Percentiles rank a stretch among this genome's conserved stretches.
Conservation (phyloP, 371 early-diverging fungal species). For the Fennellomyces sp. region DNA sequence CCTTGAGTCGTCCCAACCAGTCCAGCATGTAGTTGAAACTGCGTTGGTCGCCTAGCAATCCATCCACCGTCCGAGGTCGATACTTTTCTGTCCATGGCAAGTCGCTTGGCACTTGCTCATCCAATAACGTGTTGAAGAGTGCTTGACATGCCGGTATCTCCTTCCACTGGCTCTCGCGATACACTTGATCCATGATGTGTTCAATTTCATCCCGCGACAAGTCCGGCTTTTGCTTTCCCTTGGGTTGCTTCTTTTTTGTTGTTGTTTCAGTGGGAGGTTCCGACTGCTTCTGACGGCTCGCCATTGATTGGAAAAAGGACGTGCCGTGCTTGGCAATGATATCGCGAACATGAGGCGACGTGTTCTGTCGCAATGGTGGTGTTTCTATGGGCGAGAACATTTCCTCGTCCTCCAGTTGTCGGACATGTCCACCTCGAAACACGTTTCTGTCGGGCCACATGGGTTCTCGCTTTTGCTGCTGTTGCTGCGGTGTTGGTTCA, state of each 20-base stretch:
- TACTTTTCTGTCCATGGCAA: slow-evolving; percentile 38
- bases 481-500: background rate
- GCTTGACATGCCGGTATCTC: slow-evolving; percentile 5
- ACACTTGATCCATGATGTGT: slow-evolving; percentile 2
- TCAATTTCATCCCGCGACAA: background rate
- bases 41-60: slow-evolving; percentile 15
- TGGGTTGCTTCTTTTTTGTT: too few species aligned
- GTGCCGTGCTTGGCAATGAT: background rate
- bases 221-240: background rate
- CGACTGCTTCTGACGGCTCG: too few species aligned
- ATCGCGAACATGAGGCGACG: background rate
- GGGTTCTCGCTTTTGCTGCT: background rate
- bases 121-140: background rate
- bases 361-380: background rate
- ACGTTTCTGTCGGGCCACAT: slow-evolving; percentile 9
- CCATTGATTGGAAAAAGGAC: background rate
- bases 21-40: slow-evolving; percentile 17
- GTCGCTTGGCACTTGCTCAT: background rate
- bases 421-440: slow-evolving; percentile 13
- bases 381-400: background rate
- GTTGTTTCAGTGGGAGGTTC: background rate
- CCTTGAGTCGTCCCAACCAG: slow-evolving; percentile 31
- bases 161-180: background rate
- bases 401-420: background rate
- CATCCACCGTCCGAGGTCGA: slow-evolving; percentile 19